Base-by-base conservation (phyloP, 2,329 filamentous ascomycete species). In the Exophiala aquamarina region DNA sequence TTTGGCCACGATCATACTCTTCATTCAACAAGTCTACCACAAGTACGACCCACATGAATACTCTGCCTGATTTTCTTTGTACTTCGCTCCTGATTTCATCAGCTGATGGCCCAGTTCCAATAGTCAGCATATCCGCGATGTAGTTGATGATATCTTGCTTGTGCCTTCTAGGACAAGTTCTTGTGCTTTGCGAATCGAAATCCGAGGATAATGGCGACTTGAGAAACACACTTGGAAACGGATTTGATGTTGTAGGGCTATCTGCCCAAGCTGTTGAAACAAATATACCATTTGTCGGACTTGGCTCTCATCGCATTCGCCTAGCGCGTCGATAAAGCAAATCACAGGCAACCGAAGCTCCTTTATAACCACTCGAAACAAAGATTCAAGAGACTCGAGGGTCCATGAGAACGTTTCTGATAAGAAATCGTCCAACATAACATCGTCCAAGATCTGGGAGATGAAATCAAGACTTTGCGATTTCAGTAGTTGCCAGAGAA, bases 21-120 rank as follows among this genome's bases (percentile, higher is more conserved):
- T 66, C 66, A 39, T 76, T 74, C 1, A 78, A 57, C 3, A 76
- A 74, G 4, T 63, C 47, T 1, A 76, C 62, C 2, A 75, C 72
- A 0, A 75, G 53, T 1, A 73, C 65, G 1, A 69, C 68, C 70
- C 73, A 77, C 49, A 75, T 55, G 41, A 76, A 75, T 3, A 76
- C 59, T 0, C 72, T 70, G 2, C 63, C 64, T 0, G 73, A 61
- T 20, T 68, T 72, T 10, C 61, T 38, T 4, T 58, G 59, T 23
- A 78, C 44, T 14, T 67, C 45, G 0, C 10, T 9, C 42, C 54
- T 59, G 10, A 74, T 58, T 2, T 59, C 32, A 7, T 61, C 46
- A 3, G 47, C 35, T 11, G 43, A 18, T 4, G 59, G 55, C 3
- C 49, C 47, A 2, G 57, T 51, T 2, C 62, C 59, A 28, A 56